Conservation (phyloP, 2,329 filamentous ascomycete species). For the Allantophomopsis lycopodina region DNA sequence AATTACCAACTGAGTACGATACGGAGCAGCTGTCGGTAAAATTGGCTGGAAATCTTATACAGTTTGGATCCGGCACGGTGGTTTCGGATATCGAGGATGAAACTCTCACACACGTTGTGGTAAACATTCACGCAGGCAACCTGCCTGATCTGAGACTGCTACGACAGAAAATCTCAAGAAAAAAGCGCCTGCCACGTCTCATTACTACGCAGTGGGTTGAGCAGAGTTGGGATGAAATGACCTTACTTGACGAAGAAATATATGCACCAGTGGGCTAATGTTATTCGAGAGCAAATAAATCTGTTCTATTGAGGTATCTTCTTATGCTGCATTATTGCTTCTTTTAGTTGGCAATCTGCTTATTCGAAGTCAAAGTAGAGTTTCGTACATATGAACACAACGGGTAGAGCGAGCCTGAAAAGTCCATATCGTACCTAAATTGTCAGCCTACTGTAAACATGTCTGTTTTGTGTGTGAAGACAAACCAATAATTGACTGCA, state of each 20-base stretch:
- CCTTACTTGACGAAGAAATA: constrained; percentile 65
- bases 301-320: too few species aligned
- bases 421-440: constrained; percentile 67
- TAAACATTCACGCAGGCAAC: constrained; percentile 32
- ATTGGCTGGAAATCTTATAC: constrained; percentile 40
- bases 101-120: constrained; percentile 58
- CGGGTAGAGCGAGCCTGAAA: constrained; percentile 54
- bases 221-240: constrained; percentile 68
- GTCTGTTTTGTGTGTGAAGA: not conserved
- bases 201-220: constrained; percentile 62
- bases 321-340: too few species aligned
- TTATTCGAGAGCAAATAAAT: not conserved
- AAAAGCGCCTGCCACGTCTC: constrained; percentile 47
- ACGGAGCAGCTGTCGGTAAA: constrained; percentile 19
- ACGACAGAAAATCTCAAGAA: constrained; percentile 28
- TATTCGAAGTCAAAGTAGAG: not conserved
- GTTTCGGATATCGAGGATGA: constrained; percentile 33
- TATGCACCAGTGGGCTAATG: constrained; percentile 20
- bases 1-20: constrained; percentile 1
- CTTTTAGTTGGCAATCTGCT: not conserved
- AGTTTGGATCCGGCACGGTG: constrained; percentile 56
- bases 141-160: constrained; percentile 27
- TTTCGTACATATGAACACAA: constrained; percentile 6
- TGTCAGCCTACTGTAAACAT: constrained; percentile 1
- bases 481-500: constrained; percentile 71